Evolutionary conservation across 768 basidiomycete species (phyloP), one percentile per base, ranked within the genome.

Genomic region (Tulasnella sp.): DNA sequence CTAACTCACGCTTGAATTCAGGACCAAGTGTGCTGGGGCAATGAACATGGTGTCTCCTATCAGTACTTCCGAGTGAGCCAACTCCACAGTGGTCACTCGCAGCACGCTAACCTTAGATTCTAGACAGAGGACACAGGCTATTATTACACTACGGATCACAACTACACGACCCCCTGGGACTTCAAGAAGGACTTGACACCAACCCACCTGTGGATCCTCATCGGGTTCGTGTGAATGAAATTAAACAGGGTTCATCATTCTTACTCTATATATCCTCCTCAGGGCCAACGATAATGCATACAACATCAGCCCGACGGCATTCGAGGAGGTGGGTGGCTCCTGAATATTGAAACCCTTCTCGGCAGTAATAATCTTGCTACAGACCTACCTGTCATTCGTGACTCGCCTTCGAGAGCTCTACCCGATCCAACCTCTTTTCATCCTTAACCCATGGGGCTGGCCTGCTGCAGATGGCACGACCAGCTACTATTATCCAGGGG

Each of bases 401-500:
- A 64, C 66, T 15, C 73, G 72, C 21, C 67, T 81, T 2, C 74
- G 79, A 4, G 69, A 66, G 9, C 66, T 77, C 34, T 77, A 79
- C 64, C 70, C 65, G 17, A 53, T 53, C 8, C 74, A 78, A 60
- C 78, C 76, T 0, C 74, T 81, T 53, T 79, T 80, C 61, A 70
- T 80, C 2, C 75, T 81, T 65, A 79, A 79, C 4, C 77, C 79
- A 1, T 80, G 79, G 78, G 79, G 78, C 12, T 81, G 79, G 79
- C 79, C 79, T 1, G 74, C 67, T 59, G 67, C 78, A 1, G 77
- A 78, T 55, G 79, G 77, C 2, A 69, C 68, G 3, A 65, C 74
- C 45, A 65, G 66, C 27, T 71, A 76, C 45, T 80, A 80, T 65
- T 80, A 76, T 63, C 66, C 69, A 25, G 78, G 78, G 1, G 68